Conservation (phyloP, 257 asterid genomes). For the Forsythia suspensa region DNA sequence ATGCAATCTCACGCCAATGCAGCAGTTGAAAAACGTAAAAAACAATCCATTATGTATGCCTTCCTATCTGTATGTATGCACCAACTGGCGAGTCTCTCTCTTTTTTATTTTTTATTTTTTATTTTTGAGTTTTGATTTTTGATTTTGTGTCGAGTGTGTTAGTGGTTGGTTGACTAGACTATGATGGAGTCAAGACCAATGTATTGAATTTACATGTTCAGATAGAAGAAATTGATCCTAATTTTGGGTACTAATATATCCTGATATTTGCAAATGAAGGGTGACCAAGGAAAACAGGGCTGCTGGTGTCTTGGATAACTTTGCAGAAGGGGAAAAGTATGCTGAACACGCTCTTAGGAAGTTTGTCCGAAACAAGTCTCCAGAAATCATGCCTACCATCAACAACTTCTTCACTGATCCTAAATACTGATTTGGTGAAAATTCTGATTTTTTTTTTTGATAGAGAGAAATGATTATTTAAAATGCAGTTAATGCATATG, state of each 20-base stretch:
- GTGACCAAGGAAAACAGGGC: slow-evolving; percentile 81
- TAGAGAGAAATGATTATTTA: background rate
- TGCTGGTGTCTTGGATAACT: slow-evolving; percentile 78
- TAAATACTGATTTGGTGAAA: slow-evolving; percentile 27
- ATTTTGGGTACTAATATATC: background rate
- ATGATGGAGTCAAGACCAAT: background rate
- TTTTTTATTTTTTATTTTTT: background rate
- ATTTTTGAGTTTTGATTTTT: too few relatives aligned
- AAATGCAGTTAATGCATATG: slow-evolving; percentile 24
- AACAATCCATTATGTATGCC: too few relatives aligned
- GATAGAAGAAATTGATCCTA: background rate
- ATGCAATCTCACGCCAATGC: background rate
- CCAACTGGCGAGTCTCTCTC: background rate
- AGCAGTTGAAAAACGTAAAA: background rate
- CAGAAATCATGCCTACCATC: slow-evolving; percentile 77
- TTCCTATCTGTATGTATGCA: background rate
- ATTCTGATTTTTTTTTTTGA: background rate
- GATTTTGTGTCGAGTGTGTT: background rate
- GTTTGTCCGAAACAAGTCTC: slow-evolving; percentile 60
- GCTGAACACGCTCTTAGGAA: slow-evolving; percentile 65
- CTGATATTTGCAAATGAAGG: slow-evolving; percentile 29
- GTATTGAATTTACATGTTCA: background rate
- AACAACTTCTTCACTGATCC: slow-evolving; percentile 74
- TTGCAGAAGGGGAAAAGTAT: slow-evolving; percentile 73
- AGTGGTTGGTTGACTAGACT: background rate